phyloP scores from a whole-genome alignment of 2,329 filamentous ascomycete species.

The Nemania diffusa region DNA sequence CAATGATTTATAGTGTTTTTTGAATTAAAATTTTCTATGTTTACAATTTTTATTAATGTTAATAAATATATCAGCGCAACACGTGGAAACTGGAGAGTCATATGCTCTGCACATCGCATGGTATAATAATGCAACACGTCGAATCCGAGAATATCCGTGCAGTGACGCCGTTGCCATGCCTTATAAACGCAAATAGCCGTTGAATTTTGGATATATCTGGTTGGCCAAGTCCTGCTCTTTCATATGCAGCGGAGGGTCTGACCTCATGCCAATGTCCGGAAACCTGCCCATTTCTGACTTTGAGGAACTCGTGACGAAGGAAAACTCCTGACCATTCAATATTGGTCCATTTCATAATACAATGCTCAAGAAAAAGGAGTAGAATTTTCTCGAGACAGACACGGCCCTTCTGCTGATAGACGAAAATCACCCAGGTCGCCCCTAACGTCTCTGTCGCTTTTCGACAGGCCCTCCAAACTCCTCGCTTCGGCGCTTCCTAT shows the following conservation, averaged over 20 bases:
- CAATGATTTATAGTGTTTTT: slow-evolving; percentile 22
- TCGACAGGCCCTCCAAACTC: slow-evolving; percentile 56
- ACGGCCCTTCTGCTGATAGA: slow-evolving; percentile 2
- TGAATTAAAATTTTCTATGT: slow-evolving; percentile 20
- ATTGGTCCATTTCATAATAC: slow-evolving; percentile 32
- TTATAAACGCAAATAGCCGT: slow-evolving; percentile 9
- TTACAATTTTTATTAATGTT: slow-evolving; percentile 30
- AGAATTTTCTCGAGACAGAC: slow-evolving; percentile 14
- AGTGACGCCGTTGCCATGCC: slow-evolving; percentile 23
- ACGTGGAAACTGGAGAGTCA: not conserved
- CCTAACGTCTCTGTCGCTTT: slow-evolving; percentile 63
- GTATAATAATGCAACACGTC: slow-evolving; percentile 18
- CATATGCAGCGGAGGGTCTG: slow-evolving; percentile 14
- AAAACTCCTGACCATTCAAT: slow-evolving; percentile 26
- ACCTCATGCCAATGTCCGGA: slow-evolving; percentile 4
- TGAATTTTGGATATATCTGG: slow-evolving; percentile 14
- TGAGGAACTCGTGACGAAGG: slow-evolving; percentile 13
- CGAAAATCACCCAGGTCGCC: not conserved
- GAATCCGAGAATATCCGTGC: slow-evolving; percentile 6
- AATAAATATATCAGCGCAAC: not conserved
- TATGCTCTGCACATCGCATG: slow-evolving; percentile 15
- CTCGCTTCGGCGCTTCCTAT: slow-evolving; percentile 60
- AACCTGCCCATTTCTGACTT: slow-evolving; percentile 9
- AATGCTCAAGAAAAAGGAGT: slow-evolving; percentile 24
- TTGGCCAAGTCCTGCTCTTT: slow-evolving; percentile 16